Evolutionary conservation across 78 protist species (phyloP).

Genomic region (Chrysochromulina parva): DNA sequence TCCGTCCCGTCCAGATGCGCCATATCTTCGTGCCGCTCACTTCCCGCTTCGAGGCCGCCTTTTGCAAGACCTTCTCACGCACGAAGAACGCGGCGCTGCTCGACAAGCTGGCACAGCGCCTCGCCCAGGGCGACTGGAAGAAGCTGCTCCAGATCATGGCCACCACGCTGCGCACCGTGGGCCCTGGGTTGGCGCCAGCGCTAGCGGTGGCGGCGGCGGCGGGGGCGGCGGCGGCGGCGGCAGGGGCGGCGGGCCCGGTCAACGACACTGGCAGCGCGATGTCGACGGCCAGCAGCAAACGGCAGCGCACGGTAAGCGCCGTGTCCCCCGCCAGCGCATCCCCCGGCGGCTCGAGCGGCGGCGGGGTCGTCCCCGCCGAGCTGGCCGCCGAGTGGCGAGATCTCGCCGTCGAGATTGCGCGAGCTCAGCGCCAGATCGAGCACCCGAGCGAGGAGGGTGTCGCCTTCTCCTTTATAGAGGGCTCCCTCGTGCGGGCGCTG

Average conservation of each 20-base stretch:
- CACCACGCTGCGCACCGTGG: no score
- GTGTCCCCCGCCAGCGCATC: no score
- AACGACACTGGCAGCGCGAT: no score
- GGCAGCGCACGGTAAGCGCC: no score
- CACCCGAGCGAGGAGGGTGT: constrained; percentile 20
- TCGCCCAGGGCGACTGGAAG: constrained; percentile 61
- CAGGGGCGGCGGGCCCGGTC: no score
- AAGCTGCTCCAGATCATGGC: no score
- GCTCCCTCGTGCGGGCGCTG: constrained; percentile 86
- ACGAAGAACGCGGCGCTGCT: constrained; percentile 38
- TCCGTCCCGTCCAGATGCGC: constrained; percentile 89
- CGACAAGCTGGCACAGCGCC: not conserved
- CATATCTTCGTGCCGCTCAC: constrained; percentile 63
- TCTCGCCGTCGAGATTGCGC: not conserved
- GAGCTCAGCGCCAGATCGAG: not conserved
- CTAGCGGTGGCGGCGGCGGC: no score
- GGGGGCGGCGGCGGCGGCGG: no score
- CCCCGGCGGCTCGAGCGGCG: no score
- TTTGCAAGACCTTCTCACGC: constrained; percentile 43
- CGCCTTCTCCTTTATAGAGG: constrained; percentile 93
- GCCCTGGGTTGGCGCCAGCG: no score
- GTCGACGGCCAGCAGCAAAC: no score
- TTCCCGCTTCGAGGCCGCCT: constrained; percentile 55
- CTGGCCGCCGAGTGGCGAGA: not conserved
- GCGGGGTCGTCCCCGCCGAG: not conserved